Percentiles rank a stretch among this genome's conserved stretches.
Evolutionary conservation across 129 eudicot genomes (phyloP).

Genomic region (Centrapalus pauciflorus): DNA sequence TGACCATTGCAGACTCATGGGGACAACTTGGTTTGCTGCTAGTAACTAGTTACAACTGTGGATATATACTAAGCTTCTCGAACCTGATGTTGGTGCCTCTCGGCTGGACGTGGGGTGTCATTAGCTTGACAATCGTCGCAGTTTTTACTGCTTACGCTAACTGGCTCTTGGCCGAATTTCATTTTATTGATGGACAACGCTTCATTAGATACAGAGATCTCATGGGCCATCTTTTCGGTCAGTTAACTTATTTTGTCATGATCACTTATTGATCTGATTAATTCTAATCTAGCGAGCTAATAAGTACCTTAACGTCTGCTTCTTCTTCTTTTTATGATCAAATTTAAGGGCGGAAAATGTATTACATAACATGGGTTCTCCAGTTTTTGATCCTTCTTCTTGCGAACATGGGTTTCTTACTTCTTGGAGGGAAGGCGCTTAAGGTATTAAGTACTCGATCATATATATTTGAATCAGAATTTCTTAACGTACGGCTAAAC

Average conservation of each 20-base stretch:
- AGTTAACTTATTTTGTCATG: not conserved
- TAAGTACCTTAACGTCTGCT: too few species aligned
- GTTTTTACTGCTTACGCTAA: conserved; percentile 41
- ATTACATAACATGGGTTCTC: conserved; percentile 39
- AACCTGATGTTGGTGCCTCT: conserved; percentile 55
- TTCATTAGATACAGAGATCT: conserved; percentile 56
- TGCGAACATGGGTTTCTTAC: conserved; percentile 54
- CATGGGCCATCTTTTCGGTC: conserved; percentile 48
- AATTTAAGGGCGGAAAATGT: conserved; percentile 46
- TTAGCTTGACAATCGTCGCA: conserved; percentile 31
- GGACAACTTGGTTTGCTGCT: conserved; percentile 41
- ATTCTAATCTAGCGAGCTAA: too few species aligned
- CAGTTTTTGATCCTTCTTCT: conserved; percentile 44
- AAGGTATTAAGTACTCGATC: conserved; percentile 25
- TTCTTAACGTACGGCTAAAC: not conserved
- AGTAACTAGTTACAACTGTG: conserved; percentile 53
- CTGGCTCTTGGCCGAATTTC: conserved; percentile 53
- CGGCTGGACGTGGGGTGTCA: conserved; percentile 54
- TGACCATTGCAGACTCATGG: conserved; percentile 44
- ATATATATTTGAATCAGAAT: too few species aligned
- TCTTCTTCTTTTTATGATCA: too few species aligned
- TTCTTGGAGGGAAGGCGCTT: conserved; percentile 52
- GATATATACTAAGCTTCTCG: conserved; percentile 54
- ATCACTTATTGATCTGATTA: not conserved
- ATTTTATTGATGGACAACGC: conserved; percentile 45